These are phyloP conservation scores for Usnea hakonensis DNA, from an alignment of 495 filamentous ascomycete species.

Conservation along the genomic window DNA sequence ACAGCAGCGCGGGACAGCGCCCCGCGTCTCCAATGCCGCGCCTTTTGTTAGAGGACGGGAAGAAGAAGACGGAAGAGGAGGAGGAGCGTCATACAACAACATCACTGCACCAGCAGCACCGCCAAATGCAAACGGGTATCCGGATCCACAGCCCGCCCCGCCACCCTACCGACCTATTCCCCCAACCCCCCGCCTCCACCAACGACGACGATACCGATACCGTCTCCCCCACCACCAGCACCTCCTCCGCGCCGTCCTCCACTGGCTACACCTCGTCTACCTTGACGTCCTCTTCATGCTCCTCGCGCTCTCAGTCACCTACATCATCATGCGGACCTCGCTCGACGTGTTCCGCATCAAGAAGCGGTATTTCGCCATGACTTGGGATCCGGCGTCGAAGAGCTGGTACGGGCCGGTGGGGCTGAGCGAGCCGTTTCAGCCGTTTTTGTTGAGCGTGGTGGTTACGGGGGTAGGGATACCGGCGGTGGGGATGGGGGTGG, in stretches of 20 bases:
- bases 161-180: background rate
- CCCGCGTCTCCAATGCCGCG: background rate
- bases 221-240: background rate
- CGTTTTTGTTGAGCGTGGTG: background rate
- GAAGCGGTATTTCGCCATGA: slow-evolving; percentile 4
- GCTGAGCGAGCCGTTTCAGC: slow-evolving; percentile 6
- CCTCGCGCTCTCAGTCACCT: background rate
- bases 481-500: slow-evolving; percentile 1
- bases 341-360: background rate
- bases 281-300: slow-evolving; percentile 7
- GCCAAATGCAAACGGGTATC: background rate
- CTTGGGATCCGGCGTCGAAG: background rate
- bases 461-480: background rate
- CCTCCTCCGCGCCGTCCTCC: background rate
- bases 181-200: background rate
- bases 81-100: no score
- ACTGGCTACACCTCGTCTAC: background rate
- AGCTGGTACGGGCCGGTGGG: slow-evolving; percentile 11
- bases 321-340: background rate
- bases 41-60: no score
- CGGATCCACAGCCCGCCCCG: background rate
- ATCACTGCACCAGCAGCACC: background rate
- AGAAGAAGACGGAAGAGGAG: no score
- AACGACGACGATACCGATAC: background rate
- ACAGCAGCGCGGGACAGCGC: background rate